phyloP scores from a whole-genome alignment of 441 rosid genomes.

The Adansonia grandidieri region DNA sequence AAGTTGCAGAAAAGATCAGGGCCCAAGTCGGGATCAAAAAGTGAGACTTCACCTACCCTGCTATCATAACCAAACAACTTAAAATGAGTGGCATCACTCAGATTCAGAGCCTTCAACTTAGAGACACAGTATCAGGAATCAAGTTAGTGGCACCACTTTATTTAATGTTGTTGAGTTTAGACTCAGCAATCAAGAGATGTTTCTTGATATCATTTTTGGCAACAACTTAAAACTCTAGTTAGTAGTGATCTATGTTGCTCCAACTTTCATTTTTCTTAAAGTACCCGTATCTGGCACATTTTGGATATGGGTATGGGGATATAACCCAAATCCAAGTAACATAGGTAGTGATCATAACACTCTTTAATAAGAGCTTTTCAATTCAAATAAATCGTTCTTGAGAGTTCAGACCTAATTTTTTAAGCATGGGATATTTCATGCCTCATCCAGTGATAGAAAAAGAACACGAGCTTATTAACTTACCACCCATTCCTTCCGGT shows the following conservation, averaged over 20 bases:
- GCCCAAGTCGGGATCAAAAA: neutral
- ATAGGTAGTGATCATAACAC: neutral
- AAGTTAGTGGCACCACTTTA: neutral
- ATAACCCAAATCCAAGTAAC: no score
- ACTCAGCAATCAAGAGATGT: neutral
- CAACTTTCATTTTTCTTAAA: no score
- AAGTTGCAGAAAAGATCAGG: neutral
- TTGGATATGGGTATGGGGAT: no score
- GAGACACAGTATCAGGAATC: neutral
- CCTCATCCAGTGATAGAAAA: neutral
- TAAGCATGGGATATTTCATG: neutral
- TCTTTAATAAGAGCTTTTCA: neutral
- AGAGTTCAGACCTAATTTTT: neutral
- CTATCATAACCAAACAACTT: neutral
- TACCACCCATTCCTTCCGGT: slow-evolving; percentile 82
- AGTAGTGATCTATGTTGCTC: no score
- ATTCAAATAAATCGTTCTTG: neutral
- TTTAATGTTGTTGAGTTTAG: neutral
- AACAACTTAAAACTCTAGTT: neutral
- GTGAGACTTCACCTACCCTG: neutral
- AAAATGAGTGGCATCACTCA: neutral
- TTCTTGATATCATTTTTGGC: neutral
- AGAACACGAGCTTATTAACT: slow-evolving; percentile 32
- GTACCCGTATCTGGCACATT: no score
- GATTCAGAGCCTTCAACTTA: neutral